Evolutionary conservation across 2,329 filamentous ascomycete genomes (phyloP), one percentile per base, ranked within the genome.

Genomic region (Xylogone sp.): DNA sequence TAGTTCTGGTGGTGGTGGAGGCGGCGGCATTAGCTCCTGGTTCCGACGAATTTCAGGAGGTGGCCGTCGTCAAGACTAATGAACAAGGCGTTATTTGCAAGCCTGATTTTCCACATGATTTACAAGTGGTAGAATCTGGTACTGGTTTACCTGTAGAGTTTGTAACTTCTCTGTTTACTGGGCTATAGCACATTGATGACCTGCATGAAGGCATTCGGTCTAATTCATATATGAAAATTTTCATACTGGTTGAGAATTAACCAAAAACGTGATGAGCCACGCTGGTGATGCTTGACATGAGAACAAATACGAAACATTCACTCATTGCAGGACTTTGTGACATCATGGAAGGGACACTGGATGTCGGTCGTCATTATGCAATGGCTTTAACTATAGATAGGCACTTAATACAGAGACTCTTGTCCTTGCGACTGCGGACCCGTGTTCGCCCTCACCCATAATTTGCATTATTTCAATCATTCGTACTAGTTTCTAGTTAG

Each of bases 401-500:
- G 82, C 77, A 58, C 72, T 77, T 56, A 86, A 60, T 16, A 85
- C 81, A 53, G 77, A 72, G 19, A 84, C 77, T 56, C 83, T 72
- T 5, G 82, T 84, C 56, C 74, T 70, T 3, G 82, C 81, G 16
- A 84, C 79, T 21, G 82, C 76, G 12, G 78, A 81, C 1, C 79
- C 80, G 45, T 81, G 67, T 21, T 78, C 74, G 8, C 76, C 74
- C 29, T 78, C 75, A 21, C 75, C 75, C 74, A 84, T 83, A 16
- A 73, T 61, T 51, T 78, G 73, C 79, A 86, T 78, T 46, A 86
- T 85, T 49, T 84, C 74, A 22, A 86, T 78, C 82, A 86, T 85
- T 54, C 76, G 74, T 42, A 73, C 79, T 84, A 46, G 42, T 18
- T 16, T 43, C 31, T 10, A n/a, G 43, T 56, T 19, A 52, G 48